These are phyloP conservation scores for Phyllosticta ampelicida DNA, from an alignment of 2,329 filamentous ascomycete genomes.

Conservation along the genomic window DNA sequence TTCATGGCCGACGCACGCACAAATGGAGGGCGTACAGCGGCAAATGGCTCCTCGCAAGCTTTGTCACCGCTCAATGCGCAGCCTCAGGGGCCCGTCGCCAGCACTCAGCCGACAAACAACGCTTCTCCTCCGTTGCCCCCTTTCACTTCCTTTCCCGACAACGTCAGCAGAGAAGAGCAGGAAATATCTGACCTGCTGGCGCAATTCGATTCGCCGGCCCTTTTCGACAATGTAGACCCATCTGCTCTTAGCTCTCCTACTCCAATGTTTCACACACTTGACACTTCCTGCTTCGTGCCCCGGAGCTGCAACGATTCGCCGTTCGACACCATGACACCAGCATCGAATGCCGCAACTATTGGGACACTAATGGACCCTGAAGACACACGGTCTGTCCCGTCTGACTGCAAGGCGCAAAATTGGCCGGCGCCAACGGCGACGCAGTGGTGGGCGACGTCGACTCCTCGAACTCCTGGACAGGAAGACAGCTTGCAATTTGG, in stretches of 20 bases:
- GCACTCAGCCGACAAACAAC: neutral
- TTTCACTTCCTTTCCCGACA: neutral
- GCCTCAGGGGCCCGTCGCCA: neutral
- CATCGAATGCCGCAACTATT: neutral
- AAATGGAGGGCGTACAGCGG: neutral
- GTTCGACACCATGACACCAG: neutral
- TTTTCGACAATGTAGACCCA: conserved; percentile 3
- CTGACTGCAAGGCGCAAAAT: neutral
- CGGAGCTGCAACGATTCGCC: neutral
- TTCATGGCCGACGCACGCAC: neutral
- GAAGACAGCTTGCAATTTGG: neutral
- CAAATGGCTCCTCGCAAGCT: neutral
- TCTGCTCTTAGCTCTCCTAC: conserved; percentile 1
- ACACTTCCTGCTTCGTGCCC: neutral
- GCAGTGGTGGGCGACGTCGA: neutral
- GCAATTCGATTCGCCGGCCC: neutral
- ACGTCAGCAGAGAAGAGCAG: neutral
- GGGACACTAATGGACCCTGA: neutral
- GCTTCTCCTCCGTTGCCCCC: neutral
- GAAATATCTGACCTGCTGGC: neutral
- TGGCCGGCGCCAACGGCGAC: neutral
- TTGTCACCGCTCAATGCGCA: neutral
- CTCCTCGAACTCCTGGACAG: neutral
- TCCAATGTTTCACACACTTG: neutral
- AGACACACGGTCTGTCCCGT: neutral